phyloP scores from a whole-genome alignment of 2,329 filamentous ascomycete species.

The Nigrospora sphaerica region DNA sequence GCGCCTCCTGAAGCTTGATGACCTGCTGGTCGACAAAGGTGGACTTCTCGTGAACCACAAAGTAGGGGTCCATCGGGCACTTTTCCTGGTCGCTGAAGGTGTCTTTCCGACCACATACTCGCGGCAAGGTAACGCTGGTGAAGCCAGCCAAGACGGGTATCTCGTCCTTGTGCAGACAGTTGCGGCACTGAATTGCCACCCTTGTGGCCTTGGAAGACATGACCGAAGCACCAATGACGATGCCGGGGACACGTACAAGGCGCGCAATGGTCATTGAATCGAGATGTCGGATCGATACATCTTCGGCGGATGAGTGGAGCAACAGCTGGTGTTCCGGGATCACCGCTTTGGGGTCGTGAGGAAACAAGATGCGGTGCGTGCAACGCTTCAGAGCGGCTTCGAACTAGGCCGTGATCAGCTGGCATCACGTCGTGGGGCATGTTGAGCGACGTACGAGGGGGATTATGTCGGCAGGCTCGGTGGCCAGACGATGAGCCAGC shows the following conservation, averaged over 20 bases:
- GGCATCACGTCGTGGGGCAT: no score
- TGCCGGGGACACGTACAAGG: conserved; percentile 93
- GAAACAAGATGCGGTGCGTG: conserved; percentile 89
- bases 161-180: conserved; percentile 66
- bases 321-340: conserved; percentile 92
- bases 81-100: conserved; percentile 63
- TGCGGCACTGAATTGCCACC: conserved; percentile 81
- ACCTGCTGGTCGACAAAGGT: conserved; percentile 97
- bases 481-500: conserved; percentile 80
- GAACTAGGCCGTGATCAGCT: conserved; percentile 51
- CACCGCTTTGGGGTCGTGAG: conserved; percentile 56
- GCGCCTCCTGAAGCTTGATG: conserved; percentile 94
- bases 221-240: conserved; percentile 94
- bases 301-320: conserved; percentile 82
- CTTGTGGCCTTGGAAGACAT: conserved; percentile 92
- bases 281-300: conserved; percentile 88
- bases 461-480: conserved; percentile 86
- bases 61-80: conserved; percentile 92
- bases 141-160: conserved; percentile 79
- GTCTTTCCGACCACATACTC: conserved; percentile 62
- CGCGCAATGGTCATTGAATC: conserved; percentile 89
- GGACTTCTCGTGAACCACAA: conserved; percentile 89
- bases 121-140: conserved; percentile 75
- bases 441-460: conserved; percentile 59
- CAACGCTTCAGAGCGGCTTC: conserved; percentile 85